Conservation (phyloP, 257 asterid genomes). For the Haberlea rhodopensis region DNA sequence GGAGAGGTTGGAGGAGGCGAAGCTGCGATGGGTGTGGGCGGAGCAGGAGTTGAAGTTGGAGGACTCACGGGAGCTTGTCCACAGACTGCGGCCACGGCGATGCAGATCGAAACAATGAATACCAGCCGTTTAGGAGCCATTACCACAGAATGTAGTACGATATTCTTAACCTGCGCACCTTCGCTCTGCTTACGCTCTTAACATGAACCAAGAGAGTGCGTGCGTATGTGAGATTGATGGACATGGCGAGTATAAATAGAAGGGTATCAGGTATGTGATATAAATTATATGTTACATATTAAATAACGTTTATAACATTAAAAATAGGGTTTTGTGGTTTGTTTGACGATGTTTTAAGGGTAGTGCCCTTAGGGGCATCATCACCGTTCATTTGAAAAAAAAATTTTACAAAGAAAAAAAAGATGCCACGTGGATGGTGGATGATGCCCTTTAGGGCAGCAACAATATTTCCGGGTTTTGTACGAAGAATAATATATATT, state of each 20-base stretch:
- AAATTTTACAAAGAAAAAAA: conserved; percentile 25
- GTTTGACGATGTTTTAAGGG: too few relatives aligned
- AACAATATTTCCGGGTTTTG: too few relatives aligned
- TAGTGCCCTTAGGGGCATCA: too few relatives aligned
- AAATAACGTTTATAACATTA: conserved; percentile 21
- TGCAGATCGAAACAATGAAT: conserved; percentile 47
- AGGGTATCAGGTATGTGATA: background rate
- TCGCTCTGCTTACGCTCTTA: conserved; percentile 20
- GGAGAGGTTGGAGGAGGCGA: conserved; percentile 42
- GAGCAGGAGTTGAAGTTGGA: conserved; percentile 46
- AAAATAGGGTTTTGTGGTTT: too few relatives aligned
- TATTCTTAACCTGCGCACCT: conserved; percentile 23
- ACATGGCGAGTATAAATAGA: conserved; percentile 36
- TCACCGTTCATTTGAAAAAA: too few relatives aligned
- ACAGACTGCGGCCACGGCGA: conserved; percentile 44
- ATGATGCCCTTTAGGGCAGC: too few relatives aligned
- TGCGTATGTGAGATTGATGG: conserved; percentile 20
- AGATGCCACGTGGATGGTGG: conserved; percentile 18
- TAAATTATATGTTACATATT: too few relatives aligned
- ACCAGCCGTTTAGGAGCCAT: conserved; percentile 41
- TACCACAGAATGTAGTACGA: background rate
- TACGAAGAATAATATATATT: too few relatives aligned
- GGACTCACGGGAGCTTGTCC: conserved; percentile 64
- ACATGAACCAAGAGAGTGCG: conserved; percentile 19
- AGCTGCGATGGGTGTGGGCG: conserved; percentile 37